These are phyloP conservation scores for Talaromyces thailandensis DNA, from an alignment of 495 filamentous ascomycete species.

Conservation along the genomic window DNA sequence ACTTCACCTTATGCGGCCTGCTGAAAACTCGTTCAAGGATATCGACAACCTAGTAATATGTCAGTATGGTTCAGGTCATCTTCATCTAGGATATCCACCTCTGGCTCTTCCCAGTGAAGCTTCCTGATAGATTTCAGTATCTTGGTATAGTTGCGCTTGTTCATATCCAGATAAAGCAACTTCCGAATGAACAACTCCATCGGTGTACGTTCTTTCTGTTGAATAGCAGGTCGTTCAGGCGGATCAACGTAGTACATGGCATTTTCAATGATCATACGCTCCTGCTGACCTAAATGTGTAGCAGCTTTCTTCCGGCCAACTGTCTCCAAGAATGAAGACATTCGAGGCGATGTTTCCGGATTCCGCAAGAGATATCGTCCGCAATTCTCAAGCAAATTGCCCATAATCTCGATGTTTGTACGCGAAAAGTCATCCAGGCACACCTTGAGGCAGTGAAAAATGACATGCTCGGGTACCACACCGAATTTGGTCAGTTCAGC, in stretches of 20 bases:
- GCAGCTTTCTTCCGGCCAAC: slow-evolving; percentile 92
- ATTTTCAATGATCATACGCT: slow-evolving; percentile 97
- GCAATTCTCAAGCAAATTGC: slow-evolving; percentile 94
- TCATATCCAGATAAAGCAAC: slow-evolving; percentile 86
- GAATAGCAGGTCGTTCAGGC: slow-evolving; percentile 83
- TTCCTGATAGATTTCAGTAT: slow-evolving; percentile 88
- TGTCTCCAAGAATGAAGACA: slow-evolving; percentile 90
- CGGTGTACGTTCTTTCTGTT: slow-evolving; percentile 91
- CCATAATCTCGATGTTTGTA: slow-evolving; percentile 98
- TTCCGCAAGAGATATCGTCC: slow-evolving; percentile 91
- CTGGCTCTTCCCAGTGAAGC: slow-evolving; percentile 91
- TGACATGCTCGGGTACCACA: slow-evolving; percentile 95
- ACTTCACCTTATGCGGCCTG: slow-evolving; percentile 95
- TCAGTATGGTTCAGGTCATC: slow-evolving; percentile 8
- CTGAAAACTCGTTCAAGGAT: slow-evolving; percentile 88
- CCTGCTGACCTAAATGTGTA: slow-evolving; percentile 89
- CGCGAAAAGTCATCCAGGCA: slow-evolving; percentile 95
- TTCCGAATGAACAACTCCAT: slow-evolving; percentile 89
- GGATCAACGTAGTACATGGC: slow-evolving; percentile 97
- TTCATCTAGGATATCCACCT: slow-evolving; percentile 39
- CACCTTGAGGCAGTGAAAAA: slow-evolving; percentile 97
- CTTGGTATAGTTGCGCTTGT: slow-evolving; percentile 86
- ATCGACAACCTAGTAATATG: slow-evolving; percentile 51
- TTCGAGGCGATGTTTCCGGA: slow-evolving; percentile 84
- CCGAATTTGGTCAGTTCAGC: slow-evolving; percentile 98